Evolutionary conservation across 495 filamentous ascomycete species (phyloP).

Genomic region (Penicillium samsonianum): DNA sequence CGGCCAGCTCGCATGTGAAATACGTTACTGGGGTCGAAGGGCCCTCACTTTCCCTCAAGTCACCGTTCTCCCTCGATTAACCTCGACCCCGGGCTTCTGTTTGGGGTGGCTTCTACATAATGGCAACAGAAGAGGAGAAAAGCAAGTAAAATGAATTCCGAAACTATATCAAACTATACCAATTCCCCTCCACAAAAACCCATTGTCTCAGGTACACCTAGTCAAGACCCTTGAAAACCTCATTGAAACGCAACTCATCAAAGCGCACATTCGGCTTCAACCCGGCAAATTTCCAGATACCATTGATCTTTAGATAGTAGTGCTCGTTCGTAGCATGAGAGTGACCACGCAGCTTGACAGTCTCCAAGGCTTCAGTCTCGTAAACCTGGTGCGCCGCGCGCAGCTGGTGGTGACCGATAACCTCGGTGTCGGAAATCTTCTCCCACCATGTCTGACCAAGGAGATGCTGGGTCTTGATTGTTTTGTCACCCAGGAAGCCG

Average conservation of each 20-base stretch:
- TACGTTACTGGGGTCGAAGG: too few species aligned
- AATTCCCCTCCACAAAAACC: neutral
- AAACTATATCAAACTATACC: neutral
- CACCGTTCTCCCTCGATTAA: too few species aligned
- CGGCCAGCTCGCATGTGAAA: too few species aligned
- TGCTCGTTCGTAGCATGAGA: conserved; percentile 70
- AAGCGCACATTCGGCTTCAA: conserved; percentile 70
- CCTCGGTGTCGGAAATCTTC: conserved; percentile 64
- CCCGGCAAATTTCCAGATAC: conserved; percentile 82
- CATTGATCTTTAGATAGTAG: conserved; percentile 72
- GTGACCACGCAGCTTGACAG: conserved; percentile 51
- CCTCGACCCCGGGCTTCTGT: too few species aligned
- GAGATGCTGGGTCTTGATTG: conserved; percentile 75
- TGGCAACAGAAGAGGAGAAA: neutral
- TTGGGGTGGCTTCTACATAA: too few species aligned
- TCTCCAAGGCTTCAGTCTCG: conserved; percentile 24
- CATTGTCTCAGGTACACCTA: neutral
- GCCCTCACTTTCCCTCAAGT: too few species aligned
- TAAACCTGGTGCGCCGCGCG: conserved; percentile 67
- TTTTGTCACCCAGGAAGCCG: conserved; percentile 67
- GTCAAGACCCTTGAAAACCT: conserved; percentile 38
- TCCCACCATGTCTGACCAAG: conserved; percentile 73
- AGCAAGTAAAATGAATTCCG: neutral
- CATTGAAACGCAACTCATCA: conserved; percentile 69
- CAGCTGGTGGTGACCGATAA: conserved; percentile 74